Conservation (phyloP, 108 stramenopile genomes). For the Conticribra weissflogii region DNA sequence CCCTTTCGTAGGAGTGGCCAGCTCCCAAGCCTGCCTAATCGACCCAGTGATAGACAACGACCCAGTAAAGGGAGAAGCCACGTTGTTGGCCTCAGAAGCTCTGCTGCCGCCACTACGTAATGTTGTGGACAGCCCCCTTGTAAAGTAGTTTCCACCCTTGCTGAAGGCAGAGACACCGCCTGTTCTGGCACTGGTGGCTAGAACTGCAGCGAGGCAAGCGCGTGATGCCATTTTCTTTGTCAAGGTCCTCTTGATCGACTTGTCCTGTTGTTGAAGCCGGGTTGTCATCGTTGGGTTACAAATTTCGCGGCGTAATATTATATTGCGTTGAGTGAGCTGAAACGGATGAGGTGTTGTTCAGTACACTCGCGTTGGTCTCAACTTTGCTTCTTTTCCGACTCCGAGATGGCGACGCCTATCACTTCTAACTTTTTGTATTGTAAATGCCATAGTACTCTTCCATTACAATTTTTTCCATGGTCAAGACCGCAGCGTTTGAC, state of each 20-base stretch:
- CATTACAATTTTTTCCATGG: too few relatives aligned
- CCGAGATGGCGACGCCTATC: too few relatives aligned
- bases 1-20: neutral
- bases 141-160: neutral
- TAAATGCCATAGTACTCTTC: too few relatives aligned
- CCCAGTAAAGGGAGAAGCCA: neutral
- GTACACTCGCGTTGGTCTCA: too few relatives aligned
- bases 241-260: slow-evolving; percentile 7
- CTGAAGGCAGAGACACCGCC: slow-evolving; percentile 21
- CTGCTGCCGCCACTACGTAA: neutral
- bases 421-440: too few relatives aligned
- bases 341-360: too few relatives aligned
- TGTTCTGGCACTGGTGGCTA: slow-evolving; percentile 20
- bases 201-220: slow-evolving; percentile 32
- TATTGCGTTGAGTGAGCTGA: too few relatives aligned
- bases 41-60: neutral
- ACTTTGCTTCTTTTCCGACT: too few relatives aligned
- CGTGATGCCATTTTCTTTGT: slow-evolving; percentile 52
- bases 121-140: neutral
- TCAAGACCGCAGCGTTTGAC: too few relatives aligned
- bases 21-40: neutral
- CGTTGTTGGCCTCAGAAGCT: neutral
- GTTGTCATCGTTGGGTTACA: slow-evolving; percentile 15
- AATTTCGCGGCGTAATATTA: neutral
- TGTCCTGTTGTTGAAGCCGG: neutral